Evolutionary conservation across 2,329 filamentous ascomycete genomes (phyloP).

Genomic region (Aspergillus versicolor): DNA sequence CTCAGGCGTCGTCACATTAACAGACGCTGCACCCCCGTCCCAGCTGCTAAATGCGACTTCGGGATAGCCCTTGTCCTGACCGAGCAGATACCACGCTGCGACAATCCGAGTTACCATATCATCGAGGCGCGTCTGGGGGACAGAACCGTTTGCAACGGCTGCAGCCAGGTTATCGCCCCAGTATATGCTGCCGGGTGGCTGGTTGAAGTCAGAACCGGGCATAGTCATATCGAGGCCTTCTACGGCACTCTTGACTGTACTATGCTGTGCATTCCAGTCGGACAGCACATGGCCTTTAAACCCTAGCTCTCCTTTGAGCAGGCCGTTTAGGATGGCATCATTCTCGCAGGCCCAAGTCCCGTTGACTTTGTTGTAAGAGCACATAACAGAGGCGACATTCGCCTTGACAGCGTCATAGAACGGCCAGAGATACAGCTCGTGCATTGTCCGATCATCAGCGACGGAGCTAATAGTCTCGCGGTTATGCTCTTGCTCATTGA

Average conservation of each 20-base stretch:
- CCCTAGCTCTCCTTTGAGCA: slow-evolving; percentile 76
- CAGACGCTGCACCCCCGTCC: slow-evolving; percentile 35
- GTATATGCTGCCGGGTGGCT: slow-evolving; percentile 23
- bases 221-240: slow-evolving; percentile 59
- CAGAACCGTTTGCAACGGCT: slow-evolving; percentile 60
- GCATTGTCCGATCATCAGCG: slow-evolving; percentile 70
- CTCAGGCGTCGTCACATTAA: slow-evolving; percentile 8
- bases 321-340: slow-evolving; percentile 69
- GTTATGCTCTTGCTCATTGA: slow-evolving; percentile 66
- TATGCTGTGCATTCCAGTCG: slow-evolving; percentile 48
- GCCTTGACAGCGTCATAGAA: slow-evolving; percentile 70
- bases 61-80: slow-evolving; percentile 47
- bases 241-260: slow-evolving; percentile 46
- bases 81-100: slow-evolving; percentile 50
- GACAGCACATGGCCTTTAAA: slow-evolving; percentile 65
- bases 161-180: slow-evolving; percentile 46
- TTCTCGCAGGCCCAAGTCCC: slow-evolving; percentile 80
- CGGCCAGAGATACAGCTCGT: slow-evolving; percentile 75
- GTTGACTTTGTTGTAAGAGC: slow-evolving; percentile 64
- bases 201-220: slow-evolving; percentile 56
- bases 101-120: slow-evolving; percentile 60
- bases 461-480: slow-evolving; percentile 41
- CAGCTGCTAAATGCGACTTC: slow-evolving; percentile 48
- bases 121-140: slow-evolving; percentile 56
- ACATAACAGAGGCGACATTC: slow-evolving; percentile 57